phyloP scores from a whole-genome alignment of 2,329 filamentous ascomycete species.

The Tolypocladium capitatum region DNA sequence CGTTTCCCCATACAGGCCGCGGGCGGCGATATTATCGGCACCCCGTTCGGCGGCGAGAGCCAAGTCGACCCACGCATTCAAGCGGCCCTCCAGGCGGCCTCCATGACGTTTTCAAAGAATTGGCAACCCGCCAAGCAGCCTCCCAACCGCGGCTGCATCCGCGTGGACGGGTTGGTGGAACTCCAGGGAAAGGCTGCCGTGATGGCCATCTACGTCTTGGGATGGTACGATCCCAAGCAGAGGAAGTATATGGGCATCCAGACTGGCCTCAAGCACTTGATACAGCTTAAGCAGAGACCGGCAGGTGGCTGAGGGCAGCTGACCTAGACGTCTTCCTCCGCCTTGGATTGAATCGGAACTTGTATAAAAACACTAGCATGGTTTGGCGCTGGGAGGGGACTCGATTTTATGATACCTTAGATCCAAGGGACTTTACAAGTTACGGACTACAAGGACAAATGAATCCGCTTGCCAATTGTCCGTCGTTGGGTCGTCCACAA shows the following conservation, averaged over 20 bases:
- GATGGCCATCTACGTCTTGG: constrained; percentile 36
- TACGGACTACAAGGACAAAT: background rate
- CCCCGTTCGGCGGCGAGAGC: constrained; percentile 14
- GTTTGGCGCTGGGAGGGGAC: constrained; percentile 11
- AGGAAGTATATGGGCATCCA: constrained; percentile 28
- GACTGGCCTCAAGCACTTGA: constrained; percentile 27
- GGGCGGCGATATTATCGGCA: constrained; percentile 12
- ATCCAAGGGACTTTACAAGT: background rate
- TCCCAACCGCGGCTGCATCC: constrained; percentile 37
- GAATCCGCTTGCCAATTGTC: background rate
- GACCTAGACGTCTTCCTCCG: background rate
- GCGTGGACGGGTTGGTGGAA: constrained; percentile 41
- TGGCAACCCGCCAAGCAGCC: constrained; percentile 30
- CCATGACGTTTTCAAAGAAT: constrained; percentile 25
- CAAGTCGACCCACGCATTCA: constrained; percentile 22
- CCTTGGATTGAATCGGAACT: background rate
- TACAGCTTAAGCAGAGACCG: constrained; percentile 26
- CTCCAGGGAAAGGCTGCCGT: constrained; percentile 31
- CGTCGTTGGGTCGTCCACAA: too few species aligned
- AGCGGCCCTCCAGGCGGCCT: constrained; percentile 18
- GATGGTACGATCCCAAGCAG: constrained; percentile 43
- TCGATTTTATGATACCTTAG: constrained; percentile 16
- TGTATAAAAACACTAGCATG: constrained; percentile 5
- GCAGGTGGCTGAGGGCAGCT: constrained; percentile 13
- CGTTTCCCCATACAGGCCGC: constrained; percentile 12